Base-by-base conservation (phyloP, 768 basidiomycete genomes). In the Tricholoma furcatifolium region DNA sequence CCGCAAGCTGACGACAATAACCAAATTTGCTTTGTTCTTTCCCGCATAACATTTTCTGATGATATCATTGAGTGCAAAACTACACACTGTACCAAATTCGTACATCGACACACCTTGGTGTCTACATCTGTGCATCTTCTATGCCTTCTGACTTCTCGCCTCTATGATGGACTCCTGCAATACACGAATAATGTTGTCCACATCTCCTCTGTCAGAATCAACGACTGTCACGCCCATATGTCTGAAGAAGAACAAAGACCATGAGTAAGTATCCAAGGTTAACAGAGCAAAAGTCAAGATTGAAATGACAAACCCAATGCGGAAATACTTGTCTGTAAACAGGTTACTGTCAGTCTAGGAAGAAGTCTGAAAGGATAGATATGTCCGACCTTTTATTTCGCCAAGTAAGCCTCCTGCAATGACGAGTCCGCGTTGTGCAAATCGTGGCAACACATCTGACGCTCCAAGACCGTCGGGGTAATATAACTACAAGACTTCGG, bases 181-280 rank as follows among this genome's bases (percentile, higher is more conserved):
- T 5, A 83, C 83, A 12, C 73, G 69, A 41, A 92, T 74, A 51
- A 97, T 72, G 63, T 71, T 84, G 60, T 91, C 85, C 11, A 96
- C 66, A 65, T 98, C 94, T 0, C 82, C 86, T 48, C 93, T 77
- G 51, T 77, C 60, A 20, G 71, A 47, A 53, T 93, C 82, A 6
- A 88, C 84, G 18, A 81, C 94, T n/a, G 87, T 85, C 51, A 87
- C 67, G 46, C 95, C 95, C 93, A 98, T 96, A 67, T 97, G 95
- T 30, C 88, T 87, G 59, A 17, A 50, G 47, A 35, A 54, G 27
- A n/a, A 18, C 47, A 49, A 35, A 54, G 27, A n/a, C 20, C 47
- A 41, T 50, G 27, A 51, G 30, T 27, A 7, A 27, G 27, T 27
- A 27, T 27, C 27, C 34, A 34, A 34, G 35, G 39, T 34, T 43